Conservation (phyloP, 2,329 filamentous ascomycete species). For the Fusarium armeniacum region DNA sequence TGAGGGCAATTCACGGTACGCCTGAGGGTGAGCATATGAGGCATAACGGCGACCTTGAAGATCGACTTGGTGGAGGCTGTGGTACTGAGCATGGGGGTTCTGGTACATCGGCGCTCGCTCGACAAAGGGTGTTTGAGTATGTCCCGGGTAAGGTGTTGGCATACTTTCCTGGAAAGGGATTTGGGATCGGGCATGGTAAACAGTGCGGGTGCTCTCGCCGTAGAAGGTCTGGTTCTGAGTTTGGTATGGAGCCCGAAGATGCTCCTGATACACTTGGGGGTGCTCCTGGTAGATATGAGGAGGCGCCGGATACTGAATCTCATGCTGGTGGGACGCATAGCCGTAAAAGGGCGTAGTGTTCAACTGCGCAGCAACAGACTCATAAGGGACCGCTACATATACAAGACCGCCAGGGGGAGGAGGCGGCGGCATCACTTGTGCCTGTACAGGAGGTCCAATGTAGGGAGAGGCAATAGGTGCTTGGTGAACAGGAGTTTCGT, state of each 20-base stretch:
- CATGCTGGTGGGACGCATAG: background rate
- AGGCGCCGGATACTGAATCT: background rate
- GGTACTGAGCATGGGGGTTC: conserved; percentile 2
- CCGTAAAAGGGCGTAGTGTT: background rate
- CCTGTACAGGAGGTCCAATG: background rate
- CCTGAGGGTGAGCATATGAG: conserved; percentile 15
- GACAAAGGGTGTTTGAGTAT: background rate
- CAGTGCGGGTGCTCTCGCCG: background rate
- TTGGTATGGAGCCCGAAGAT: conserved; percentile 1
- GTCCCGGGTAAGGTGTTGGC: background rate
- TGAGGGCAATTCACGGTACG: background rate
- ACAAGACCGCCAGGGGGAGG: conserved; percentile 6
- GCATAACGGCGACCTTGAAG: conserved; percentile 2
- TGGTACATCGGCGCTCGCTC: background rate
- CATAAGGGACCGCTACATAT: background rate
- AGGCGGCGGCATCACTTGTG: conserved; percentile 16
- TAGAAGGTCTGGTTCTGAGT: background rate
- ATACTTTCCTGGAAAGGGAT: background rate
- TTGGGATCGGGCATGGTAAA: background rate
- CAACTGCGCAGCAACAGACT: background rate
- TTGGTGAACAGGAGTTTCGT: background rate
- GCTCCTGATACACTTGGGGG: conserved; percentile 1
- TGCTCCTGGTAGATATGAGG: background rate
- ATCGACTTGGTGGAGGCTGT: background rate
- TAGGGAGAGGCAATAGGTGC: background rate